Base-by-base conservation (phyloP, 208 protist species). In the Leishmania gerbilli region DNA sequence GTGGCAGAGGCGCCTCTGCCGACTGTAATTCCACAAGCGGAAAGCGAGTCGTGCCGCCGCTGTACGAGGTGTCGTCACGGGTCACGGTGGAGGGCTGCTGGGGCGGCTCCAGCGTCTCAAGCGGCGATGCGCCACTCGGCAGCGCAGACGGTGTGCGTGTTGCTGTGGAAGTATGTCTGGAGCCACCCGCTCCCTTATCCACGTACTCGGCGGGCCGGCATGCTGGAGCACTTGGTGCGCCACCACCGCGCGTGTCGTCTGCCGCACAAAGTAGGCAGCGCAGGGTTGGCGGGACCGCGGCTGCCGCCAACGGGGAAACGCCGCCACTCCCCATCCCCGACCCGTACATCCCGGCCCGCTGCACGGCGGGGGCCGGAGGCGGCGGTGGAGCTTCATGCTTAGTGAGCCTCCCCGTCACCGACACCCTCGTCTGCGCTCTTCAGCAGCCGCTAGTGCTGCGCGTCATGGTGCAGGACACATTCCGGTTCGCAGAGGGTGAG, bases 31-130 rank as follows among this genome's bases (percentile, higher is more conserved):
- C 82, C 5, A 8, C 77, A 8, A 42, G 19, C 2, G 42, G 62
- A 15, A 86, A 86, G 56, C 78, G 82, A 42, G 82, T 47, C 13
- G 78, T 53, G 3, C 51, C 65, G 55, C 78, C 82, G 17, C 67
- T 86, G 49, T 86, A 86, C 40, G 74, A 82, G 74, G 62, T 86
- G 6, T 62, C 82, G 4, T 86, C 82, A n/a, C 82, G 67, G 31
- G 56, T 86, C n/a, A 65, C 56, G 53, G 79, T 86, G 11, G 78
- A 86, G 37, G 82, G 82, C 1, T 79, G 60, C 56, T 86, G 82
- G 82, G 82, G 77, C 9, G 77, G 64, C 19, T 51, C 21, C 27
- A 71, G 37, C 9, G 71, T 21, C 21, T 42, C 31, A 21, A 45
- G 45, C 13, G 24, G 24, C 37, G 42, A 64, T 58, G 76, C 47